phyloP scores from a whole-genome alignment of 768 basidiomycete species.

The Podaxis carcinomalis region DNA sequence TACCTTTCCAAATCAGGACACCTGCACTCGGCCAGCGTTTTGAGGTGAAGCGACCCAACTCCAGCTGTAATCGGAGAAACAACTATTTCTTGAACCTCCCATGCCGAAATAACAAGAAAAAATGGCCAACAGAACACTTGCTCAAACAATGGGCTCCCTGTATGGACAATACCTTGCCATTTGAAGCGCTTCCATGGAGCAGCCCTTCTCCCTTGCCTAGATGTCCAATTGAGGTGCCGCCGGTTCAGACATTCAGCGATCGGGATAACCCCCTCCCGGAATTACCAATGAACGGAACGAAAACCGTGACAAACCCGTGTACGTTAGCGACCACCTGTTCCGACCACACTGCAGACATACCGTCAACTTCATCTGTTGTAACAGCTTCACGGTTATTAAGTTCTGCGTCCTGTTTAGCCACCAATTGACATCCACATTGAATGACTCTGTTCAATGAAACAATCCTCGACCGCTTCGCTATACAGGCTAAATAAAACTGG shows the following conservation, averaged over 20 bases:
- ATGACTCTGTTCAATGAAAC: no score
- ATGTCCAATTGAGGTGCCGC: not conserved
- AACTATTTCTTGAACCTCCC: not conserved
- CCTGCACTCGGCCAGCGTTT: not conserved
- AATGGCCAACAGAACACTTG: not conserved
- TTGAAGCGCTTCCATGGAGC: not conserved
- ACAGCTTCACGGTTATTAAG: not conserved
- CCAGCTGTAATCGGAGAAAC: not conserved
- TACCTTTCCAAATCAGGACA: not conserved
- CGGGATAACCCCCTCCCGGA: not conserved
- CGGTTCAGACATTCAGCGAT: not conserved
- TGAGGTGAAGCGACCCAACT: no score
- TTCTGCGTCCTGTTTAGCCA: no score
- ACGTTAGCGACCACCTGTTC: not conserved
- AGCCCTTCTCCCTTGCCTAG: not conserved
- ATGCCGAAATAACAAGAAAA: not conserved
- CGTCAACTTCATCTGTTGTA: not conserved
- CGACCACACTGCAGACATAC: not conserved
- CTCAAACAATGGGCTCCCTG: not conserved
- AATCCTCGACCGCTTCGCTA: no score
- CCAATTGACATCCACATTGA: no score
- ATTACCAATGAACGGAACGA: not conserved
- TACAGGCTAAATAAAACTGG: no score
- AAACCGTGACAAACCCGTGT: not conserved
- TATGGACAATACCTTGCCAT: constrained; percentile 6